These are phyloP conservation scores for Sarocladium brachiariae DNA, from an alignment of 2,329 filamentous ascomycete genomes.

Conservation along the genomic window DNA sequence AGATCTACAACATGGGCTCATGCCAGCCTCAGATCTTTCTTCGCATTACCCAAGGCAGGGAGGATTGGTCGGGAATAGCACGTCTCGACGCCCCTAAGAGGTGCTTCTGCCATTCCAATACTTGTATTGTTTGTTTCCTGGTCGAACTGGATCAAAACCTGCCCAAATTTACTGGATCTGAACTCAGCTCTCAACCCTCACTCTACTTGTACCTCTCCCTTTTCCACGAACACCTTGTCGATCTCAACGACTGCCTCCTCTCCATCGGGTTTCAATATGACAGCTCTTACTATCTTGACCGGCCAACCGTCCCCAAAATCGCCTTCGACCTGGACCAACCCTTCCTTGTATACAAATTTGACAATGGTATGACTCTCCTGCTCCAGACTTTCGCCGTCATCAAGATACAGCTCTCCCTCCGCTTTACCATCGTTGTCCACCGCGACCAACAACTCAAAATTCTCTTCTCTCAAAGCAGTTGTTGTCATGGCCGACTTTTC, in stretches of 20 bases:
- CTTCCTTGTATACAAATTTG: constrained; percentile 50
- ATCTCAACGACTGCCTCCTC: constrained; percentile 19
- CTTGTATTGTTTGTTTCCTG: too few relatives aligned
- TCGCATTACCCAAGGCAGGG: too few relatives aligned
- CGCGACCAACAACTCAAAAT: constrained; percentile 67
- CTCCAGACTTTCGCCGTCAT: constrained; percentile 65
- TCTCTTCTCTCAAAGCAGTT: constrained; percentile 51
- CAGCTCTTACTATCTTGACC: constrained; percentile 40
- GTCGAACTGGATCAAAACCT: too few relatives aligned
- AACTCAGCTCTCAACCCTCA: not conserved
- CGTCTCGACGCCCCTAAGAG: too few relatives aligned
- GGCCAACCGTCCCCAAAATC: constrained; percentile 44
- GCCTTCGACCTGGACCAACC: constrained; percentile 43
- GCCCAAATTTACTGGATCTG: too few relatives aligned
- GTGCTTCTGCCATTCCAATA: too few relatives aligned
- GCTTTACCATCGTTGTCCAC: constrained; percentile 57
- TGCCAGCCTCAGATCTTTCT: too few relatives aligned
- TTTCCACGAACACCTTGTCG: constrained; percentile 5
- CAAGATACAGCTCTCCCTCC: constrained; percentile 63
- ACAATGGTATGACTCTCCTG: constrained; percentile 48
- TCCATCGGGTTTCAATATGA: constrained; percentile 29
- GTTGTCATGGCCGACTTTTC: constrained; percentile 54
- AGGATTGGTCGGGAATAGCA: too few relatives aligned
- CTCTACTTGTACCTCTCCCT: not conserved
- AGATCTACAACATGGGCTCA: too few relatives aligned